phyloP scores from a whole-genome alignment of 345 rosid genomes.

The Angophora floribunda region DNA sequence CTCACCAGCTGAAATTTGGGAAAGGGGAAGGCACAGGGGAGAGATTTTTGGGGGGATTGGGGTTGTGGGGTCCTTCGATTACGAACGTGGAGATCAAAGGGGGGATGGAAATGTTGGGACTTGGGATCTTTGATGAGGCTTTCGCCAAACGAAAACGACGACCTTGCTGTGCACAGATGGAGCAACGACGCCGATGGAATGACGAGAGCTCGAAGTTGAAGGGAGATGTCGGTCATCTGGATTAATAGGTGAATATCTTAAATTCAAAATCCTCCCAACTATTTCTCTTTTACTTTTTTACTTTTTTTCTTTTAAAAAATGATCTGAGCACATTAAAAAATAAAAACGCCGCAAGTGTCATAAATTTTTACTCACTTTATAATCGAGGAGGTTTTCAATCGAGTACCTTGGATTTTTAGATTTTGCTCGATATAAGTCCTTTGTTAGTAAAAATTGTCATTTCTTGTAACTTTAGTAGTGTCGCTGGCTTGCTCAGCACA shows the following conservation, averaged over 20 bases:
- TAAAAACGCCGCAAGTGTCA: background rate
- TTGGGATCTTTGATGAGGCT: background rate
- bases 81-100: background rate
- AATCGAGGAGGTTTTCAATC: background rate
- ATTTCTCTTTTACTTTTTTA: rapidly evolving
- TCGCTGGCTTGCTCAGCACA: rapidly evolving
- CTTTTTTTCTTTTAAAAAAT: background rate
- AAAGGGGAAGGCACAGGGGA: background rate
- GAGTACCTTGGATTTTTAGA: background rate
- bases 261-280: background rate
- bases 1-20: background rate
- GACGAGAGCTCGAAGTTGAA: background rate
- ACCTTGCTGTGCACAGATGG: background rate
- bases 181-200: background rate
- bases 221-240: background rate
- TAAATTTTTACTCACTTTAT: background rate
- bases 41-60: background rate
- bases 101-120: background rate
- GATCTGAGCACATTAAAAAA: background rate
- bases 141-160: background rate
- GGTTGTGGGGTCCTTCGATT: background rate
- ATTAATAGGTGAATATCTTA: background rate
- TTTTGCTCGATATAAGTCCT: background rate
- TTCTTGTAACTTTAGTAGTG: background rate
- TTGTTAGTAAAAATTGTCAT: background rate